These are phyloP conservation scores for Eragrostis nindensis DNA, from an alignment of 176 grass and related monocot genomes.

Conservation along the genomic window DNA sequence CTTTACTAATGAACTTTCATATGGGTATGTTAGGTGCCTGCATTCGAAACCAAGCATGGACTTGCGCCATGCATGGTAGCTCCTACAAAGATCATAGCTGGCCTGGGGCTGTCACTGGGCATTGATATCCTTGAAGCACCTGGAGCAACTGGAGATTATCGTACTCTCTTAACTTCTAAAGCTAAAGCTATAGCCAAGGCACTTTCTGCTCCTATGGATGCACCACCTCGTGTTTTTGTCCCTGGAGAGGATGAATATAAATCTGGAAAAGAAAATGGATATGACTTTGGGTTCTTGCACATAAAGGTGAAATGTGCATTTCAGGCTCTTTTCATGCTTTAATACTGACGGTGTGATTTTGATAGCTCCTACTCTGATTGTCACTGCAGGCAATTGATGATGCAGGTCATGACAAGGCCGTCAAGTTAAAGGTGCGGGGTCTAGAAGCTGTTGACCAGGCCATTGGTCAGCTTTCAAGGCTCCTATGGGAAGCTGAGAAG, in stretches of 20 bases:
- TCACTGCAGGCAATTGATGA: conserved; percentile 83
- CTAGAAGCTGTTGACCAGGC: conserved; percentile 88
- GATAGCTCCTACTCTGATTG: not conserved
- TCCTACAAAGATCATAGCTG: conserved; percentile 97
- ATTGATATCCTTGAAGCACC: conserved; percentile 97
- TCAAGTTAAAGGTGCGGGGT: conserved; percentile 74
- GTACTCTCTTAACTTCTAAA: conserved; percentile 90
- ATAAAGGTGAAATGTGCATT: conserved; percentile 68
- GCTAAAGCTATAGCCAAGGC: conserved; percentile 83
- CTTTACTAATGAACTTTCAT: conserved; percentile 13
- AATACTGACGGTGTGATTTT: conserved; percentile 12
- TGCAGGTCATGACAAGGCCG: conserved; percentile 93
- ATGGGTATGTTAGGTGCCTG: conserved; percentile 65
- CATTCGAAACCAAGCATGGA: conserved; percentile 81
- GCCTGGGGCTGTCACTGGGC: conserved; percentile 81
- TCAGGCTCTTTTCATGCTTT: not conserved
- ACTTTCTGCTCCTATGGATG: conserved; percentile 69
- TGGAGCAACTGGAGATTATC: conserved; percentile 96
- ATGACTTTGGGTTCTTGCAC: conserved; percentile 97
- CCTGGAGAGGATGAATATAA: conserved; percentile 84
- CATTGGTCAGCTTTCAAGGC: conserved; percentile 75
- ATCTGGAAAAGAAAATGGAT: conserved; percentile 62
- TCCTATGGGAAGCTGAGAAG: conserved; percentile 85
- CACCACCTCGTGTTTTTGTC: conserved; percentile 75
- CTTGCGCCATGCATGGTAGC: conserved; percentile 90